These are phyloP conservation scores for Pyropia yezoensis DNA, from an alignment of 23 red algal species.

Conservation along the genomic window DNA sequence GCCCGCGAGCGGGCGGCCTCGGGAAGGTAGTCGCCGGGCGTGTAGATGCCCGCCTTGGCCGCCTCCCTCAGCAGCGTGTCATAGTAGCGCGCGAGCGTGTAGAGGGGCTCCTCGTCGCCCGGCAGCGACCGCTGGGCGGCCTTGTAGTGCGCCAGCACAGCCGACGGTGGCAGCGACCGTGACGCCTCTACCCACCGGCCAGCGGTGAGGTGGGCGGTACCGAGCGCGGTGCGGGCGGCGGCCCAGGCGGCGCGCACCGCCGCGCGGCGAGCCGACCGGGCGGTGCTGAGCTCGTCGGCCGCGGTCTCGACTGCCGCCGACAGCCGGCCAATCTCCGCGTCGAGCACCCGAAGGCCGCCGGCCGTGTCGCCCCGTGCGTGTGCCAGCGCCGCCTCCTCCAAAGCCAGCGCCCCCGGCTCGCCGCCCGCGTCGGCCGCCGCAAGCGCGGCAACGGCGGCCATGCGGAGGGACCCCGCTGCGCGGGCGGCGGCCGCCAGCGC, in stretches of 20 bases:
- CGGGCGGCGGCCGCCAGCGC: too few species aligned
- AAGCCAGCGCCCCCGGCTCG: too few species aligned
- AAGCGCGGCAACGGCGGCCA: too few species aligned
- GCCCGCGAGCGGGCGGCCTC: neutral
- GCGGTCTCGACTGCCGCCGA: too few species aligned
- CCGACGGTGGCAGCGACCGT: constrained; percentile 29
- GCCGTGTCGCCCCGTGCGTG: constrained; percentile 22
- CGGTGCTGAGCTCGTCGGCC: too few species aligned
- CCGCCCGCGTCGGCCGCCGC: too few species aligned
- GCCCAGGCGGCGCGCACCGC: too few species aligned
- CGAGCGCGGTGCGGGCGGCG: neutral
- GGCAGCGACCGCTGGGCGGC: constrained; percentile 14
- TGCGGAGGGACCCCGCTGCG: too few species aligned
- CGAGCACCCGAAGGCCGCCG: constrained; percentile 9
- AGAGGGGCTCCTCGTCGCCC: constrained; percentile 41
- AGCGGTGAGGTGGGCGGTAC: constrained; percentile 16
- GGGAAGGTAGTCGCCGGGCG: neutral
- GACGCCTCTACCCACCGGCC: constrained; percentile 48
- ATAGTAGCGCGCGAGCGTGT: constrained; percentile 69
- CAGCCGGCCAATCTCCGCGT: constrained; percentile 20
- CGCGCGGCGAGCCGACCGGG: too few species aligned
- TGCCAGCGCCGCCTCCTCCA: too few species aligned
- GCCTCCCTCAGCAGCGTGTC: constrained; percentile 49
- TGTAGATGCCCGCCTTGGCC: constrained; percentile 8
- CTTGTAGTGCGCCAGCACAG: constrained; percentile 42